Evolutionary conservation across 768 basidiomycete species (phyloP), one percentile per base, ranked within the genome.

Genomic region (Rhizopogon vulgaris): DNA sequence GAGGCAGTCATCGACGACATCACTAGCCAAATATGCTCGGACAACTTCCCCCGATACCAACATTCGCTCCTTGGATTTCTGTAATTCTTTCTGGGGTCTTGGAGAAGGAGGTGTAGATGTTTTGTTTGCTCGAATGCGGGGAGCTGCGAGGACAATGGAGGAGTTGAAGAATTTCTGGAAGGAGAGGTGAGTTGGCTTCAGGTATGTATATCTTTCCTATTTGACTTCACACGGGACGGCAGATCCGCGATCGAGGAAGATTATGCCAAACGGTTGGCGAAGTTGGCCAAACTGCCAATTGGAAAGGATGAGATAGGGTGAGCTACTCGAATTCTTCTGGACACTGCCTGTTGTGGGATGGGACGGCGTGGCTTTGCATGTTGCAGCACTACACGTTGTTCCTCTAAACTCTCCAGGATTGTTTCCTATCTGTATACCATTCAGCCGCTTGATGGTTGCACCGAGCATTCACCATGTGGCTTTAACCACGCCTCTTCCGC

Each of bases 271-370:
- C 80, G 85, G 27, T 63, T 99, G 12, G 71, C 78, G 18, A 90
- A 88, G 65, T 73, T 99, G 22, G 78, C 91, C 30, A 94, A 90
- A 69, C 60, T 75, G 53, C 60, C 79, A 7, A 69, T 96, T 37
- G 95, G 94, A 38, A 80, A 79, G 60, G 94, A 96, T 66, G 96
- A 97, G 71, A 90, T 94, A 57, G 95, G 94, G 93, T 94, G 67
- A 63, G 87, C 22, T 15, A 34, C 34, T 79, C 30, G n/a, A 41
- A 30, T 34, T 49, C 41, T 37, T 49, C n/a, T 14, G 18, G 34
- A 46, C 45, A 32, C 32, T 51, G 40, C 27, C 45, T 50, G 38
- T 37, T 34, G 11, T 28, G 37, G 27, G 46, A 55, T 46, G 43
- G 5, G 48, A 43, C 42, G 47, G 24, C 27, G 38, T 43, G 38